Evolutionary conservation across 2,329 filamentous ascomycete species (phyloP), one percentile per base, ranked within the genome.

Genomic region (Calonectria ilicicola): DNA sequence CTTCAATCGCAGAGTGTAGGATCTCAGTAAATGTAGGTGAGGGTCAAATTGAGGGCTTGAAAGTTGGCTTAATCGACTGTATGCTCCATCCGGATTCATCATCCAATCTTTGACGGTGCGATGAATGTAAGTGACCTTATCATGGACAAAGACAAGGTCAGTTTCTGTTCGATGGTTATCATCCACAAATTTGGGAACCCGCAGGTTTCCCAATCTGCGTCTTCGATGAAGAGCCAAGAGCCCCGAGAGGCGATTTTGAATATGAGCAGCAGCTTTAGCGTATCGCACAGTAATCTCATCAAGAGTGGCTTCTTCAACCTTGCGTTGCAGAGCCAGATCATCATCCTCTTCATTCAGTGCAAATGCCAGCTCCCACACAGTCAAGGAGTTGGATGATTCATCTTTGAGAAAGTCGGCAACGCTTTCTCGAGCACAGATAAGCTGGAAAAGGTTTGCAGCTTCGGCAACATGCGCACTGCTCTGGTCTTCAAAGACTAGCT

Each of bases 51-150:
- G 60, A 0, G 35, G 4, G 0, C 76, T 65, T 0, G 67, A 66
- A 6, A 67, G 38, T 0, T 40, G 19, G 0, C 73, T 38, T 1
- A 83, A 68, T 3, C 73, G 75, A 2, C 65, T 32, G 66, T 77
- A 76, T 8, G 82, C 76, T 2, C 76, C 75, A 1, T 72, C 27
- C 1, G 74, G 64, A 7, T 75, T 72, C 60, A 83, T 79, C 8
- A 83, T 68, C 78, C 81, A 83, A 72, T 84, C 82, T 4, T 81
- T 79, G 8, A 83, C 81, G 0, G 82, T 84, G 5, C 82, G 79
- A 51, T 84, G 82, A 15, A 83, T 78, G 35, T 83, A 84, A 5
- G 80, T 81, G 42, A 83, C 74, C 65, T 77, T 75, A 29, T 78
- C 74, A n/a, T 74, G 56, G 5, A 70, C 66, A 12, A 76, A 64